Evolutionary conservation across 225 moss, liverwort and hornwort species (phyloP), one percentile per base, ranked within the genome.

Genomic region (Antitrichia curtipendula): DNA sequence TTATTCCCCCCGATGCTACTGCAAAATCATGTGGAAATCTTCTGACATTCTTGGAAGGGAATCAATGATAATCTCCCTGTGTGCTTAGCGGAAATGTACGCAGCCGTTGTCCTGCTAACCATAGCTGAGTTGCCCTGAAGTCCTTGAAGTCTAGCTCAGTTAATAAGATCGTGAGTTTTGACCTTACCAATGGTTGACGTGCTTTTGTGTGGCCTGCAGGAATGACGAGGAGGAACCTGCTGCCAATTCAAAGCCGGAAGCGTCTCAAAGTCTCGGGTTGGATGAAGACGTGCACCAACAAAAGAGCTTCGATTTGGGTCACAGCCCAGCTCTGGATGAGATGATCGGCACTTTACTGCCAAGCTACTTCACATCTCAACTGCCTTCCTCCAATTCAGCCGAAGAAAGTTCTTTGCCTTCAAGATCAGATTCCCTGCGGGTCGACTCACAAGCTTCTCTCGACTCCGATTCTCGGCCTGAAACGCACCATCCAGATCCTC

Each of bases 291-390:
- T 52, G 69, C 53, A 61, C 78, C 81, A 17, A 43, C 74, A 36
- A 36, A 80, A 65, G 75, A 85, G 82, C 40, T 85, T 40, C 75
- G 87, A 91, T 23, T 53, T 86, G 59, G 86, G 89, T 59, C 88
- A 90, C 75, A 91, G 88, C 63, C 90, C 90, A 49, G 87, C 81
- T 71, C 45, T 94, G 40, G 89, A 94, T 80, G 90, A 63, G 45
- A 90, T 94, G 93, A 89, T 94, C 75, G 81, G 70, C 53, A 91
- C 91, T 79, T 85, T 94, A 71, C 70, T 94, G 63, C 94, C 94
- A n/a, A 78, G 89, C 20, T 93, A 91, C 78, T 47, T 43, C 18
- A 16, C 92, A 65, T 91, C 90, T 57, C 90, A 90, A 70, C 89
- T 78, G 45, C 64, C 75, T 75, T 73, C 77, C 86, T 80, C 82